phyloP scores from a whole-genome alignment of 225 moss, liverwort and hornwort genomes.

The Pseudisothecium myosuroides region DNA sequence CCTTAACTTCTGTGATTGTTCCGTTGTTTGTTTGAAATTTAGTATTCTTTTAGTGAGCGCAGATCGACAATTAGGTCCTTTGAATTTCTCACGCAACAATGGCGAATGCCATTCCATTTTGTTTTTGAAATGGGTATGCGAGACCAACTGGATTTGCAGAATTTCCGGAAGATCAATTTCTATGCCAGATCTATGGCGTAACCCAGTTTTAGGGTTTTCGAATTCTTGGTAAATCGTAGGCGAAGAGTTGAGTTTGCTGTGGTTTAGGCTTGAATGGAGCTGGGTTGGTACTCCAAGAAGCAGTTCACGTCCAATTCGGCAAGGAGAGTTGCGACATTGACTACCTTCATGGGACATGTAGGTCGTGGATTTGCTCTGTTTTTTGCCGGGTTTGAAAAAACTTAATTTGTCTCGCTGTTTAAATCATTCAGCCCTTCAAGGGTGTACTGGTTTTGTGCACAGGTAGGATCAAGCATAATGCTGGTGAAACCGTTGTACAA shows the following conservation, averaged over 20 bases:
- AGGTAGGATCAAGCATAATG: constrained; percentile 41
- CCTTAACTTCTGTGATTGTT: not conserved
- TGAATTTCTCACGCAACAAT: not conserved
- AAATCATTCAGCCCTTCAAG: not conserved
- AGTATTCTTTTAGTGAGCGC: not conserved
- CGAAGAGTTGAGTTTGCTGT: not conserved
- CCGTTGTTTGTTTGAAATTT: not conserved
- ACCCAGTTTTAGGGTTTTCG: not conserved
- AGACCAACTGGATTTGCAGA: not conserved
- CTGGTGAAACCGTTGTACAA: constrained; percentile 41
- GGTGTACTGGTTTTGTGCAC: not conserved
- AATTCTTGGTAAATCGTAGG: not conserved
- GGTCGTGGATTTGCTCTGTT: not conserved
- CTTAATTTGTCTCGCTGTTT: not conserved
- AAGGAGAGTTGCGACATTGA: constrained; percentile 19
- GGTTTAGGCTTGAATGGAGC: constrained; percentile 15
- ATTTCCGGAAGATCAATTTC: not conserved
- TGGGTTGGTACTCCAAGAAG: constrained; percentile 47
- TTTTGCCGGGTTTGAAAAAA: not conserved
- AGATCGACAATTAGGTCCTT: not conserved
- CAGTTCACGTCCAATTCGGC: constrained; percentile 33
- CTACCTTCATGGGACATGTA: constrained; percentile 30
- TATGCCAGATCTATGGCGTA: not conserved
- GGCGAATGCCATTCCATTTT: not conserved
- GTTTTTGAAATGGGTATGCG: not conserved